Evolutionary conservation across 148 eudicot species (phyloP), one percentile per base, ranked within the genome.

Genomic region (Fagopyrum esculentum): DNA sequence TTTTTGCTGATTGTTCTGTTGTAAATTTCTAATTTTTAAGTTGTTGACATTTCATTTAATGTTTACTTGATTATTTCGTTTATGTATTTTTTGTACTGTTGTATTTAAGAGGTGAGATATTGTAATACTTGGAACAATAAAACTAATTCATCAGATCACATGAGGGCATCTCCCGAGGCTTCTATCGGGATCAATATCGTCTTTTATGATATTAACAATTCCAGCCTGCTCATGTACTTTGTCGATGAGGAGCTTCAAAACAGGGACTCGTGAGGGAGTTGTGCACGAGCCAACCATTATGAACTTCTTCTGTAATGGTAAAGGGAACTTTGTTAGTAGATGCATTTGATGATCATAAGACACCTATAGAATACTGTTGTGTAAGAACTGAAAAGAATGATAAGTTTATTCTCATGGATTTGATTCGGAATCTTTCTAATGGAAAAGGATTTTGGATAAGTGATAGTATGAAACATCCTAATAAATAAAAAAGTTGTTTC

Each of bases 271-370:
- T 0, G 99, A 87, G 17, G 92, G 89, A 7, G 97, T 95, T 73
- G 76, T 84, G 80, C 93, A 86, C 10, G 97, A 95, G 0, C 99
- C 97, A 72, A 92, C 96, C 99, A 95, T 95, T 70, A 95, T 86
- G 79, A 95, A 74, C 87, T 95, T 95, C 75, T 88, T 90, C 98
- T 95, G 96, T 83, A 76, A 73, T 78, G 55, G 63, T 26, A 54
- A 26, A 30, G 63, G 47, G 30, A 59, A 46, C 16, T n/a, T 43
- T 15, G 54, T 54, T 30, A 77, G 19, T 48, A 71, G 26, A 22
- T 22, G 26, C 26, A 22, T 22, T 22, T 22, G 26, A 22, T 22
- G 26, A 22, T 29, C 22, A 15, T 2, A 17, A 54, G 4, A 13
- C 6, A 19, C 68, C 29, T 61, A 61, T 29, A 61, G 68, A 29